Percentiles rank a stretch among this genome's conserved stretches.
These are phyloP conservation scores for Salix caprea DNA, from an alignment of 345 rosid species.

Conservation along the genomic window DNA sequence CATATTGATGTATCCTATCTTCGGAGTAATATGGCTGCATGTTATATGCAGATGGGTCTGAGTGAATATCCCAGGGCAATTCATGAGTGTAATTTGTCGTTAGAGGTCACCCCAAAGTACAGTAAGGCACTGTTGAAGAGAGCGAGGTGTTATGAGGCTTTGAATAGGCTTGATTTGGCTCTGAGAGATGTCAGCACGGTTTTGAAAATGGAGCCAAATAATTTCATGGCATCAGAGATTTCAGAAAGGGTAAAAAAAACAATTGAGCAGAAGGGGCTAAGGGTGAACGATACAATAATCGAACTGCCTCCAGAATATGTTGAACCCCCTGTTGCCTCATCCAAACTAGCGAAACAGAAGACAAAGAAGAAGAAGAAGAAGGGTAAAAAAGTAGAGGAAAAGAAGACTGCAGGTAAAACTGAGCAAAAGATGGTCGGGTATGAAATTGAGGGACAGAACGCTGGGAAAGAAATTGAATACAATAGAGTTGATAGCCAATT, in stretches of 20 bases:
- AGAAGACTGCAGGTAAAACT: slow-evolving; percentile 27
- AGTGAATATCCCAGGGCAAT: slow-evolving; percentile 71
- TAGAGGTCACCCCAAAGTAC: slow-evolving; percentile 60
- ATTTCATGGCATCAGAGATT: slow-evolving; percentile 69
- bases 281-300: slow-evolving; percentile 49
- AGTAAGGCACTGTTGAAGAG: slow-evolving; percentile 75
- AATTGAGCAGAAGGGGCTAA: slow-evolving; percentile 56
- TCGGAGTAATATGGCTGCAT: slow-evolving; percentile 74
- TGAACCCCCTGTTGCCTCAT: slow-evolving; percentile 47
- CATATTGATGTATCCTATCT: slow-evolving; percentile 63
- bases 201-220: slow-evolving; percentile 61
- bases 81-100: slow-evolving; percentile 69
- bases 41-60: slow-evolving; percentile 84
- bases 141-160: slow-evolving; percentile 83
- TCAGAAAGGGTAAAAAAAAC: slow-evolving; percentile 57
- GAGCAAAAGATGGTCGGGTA: slow-evolving; percentile 25
- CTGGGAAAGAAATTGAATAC: slow-evolving; percentile 27
- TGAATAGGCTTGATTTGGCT: slow-evolving; percentile 77
- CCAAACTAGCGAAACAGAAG: slow-evolving; percentile 40
- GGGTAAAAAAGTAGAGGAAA: slow-evolving; percentile 31
- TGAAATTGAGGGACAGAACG: slow-evolving; percentile 5
- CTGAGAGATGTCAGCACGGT: slow-evolving; percentile 64
- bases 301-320: slow-evolving; percentile 71
- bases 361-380: slow-evolving; percentile 43
- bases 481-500: slow-evolving; percentile 30